phyloP scores from a whole-genome alignment of 176 grass and related monocot species.

The Raddia distichophylla region DNA sequence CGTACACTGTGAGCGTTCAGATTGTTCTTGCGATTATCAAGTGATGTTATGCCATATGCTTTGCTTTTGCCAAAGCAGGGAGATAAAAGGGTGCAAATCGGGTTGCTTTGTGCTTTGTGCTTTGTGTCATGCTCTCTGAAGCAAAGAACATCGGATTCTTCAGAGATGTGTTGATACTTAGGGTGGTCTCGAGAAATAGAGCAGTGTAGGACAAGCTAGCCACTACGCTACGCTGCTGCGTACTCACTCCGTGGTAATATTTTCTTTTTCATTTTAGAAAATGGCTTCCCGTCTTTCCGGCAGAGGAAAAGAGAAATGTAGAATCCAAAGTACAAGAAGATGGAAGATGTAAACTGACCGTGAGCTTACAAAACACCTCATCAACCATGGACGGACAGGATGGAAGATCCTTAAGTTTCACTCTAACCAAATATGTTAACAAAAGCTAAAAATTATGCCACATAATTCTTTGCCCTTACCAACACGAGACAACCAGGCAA shows the following conservation, averaged over 20 bases:
- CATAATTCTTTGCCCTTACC: too few relatives aligned
- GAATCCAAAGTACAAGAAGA: too few relatives aligned
- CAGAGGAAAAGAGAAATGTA: too few relatives aligned
- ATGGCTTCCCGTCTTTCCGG: too few relatives aligned
- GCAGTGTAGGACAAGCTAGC: conserved; percentile 33
- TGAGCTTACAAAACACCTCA: too few relatives aligned
- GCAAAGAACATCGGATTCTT: conserved; percentile 56
- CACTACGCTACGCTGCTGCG: neutral
- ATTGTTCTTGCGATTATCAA: conserved; percentile 28
- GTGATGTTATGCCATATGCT: conserved; percentile 48
- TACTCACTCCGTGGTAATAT: neutral
- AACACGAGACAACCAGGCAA: too few relatives aligned
- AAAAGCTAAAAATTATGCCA: too few relatives aligned
- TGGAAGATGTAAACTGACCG: too few relatives aligned
- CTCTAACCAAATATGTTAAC: too few relatives aligned
- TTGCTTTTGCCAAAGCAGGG: conserved; percentile 59
- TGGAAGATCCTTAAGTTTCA: too few relatives aligned
- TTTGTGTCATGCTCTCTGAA: conserved; percentile 41
- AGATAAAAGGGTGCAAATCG: conserved; percentile 35
- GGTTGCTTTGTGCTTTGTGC: conserved; percentile 48
- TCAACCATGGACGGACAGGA: too few relatives aligned
- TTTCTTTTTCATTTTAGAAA: neutral
- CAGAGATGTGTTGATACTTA: conserved; percentile 16
- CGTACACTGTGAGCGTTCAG: neutral
- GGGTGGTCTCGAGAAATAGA: neutral